Evolutionary conservation across 805 yeast genomes (phyloP).

Genomic region (Cyberlindnera euphorbiiphila): DNA sequence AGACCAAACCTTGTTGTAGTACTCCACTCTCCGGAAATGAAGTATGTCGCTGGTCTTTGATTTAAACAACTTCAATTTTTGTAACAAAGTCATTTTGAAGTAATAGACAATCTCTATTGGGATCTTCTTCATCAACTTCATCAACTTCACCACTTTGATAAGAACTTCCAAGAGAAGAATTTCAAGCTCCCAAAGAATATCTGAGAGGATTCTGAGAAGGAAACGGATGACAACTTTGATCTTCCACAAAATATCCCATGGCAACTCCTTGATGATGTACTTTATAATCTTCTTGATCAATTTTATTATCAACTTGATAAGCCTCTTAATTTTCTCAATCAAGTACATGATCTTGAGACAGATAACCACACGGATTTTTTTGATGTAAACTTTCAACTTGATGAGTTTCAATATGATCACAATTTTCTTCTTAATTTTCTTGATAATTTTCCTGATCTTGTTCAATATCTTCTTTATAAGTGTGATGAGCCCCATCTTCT

Average conservation of each 20-base stretch:
- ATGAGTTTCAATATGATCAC: conserved; percentile 18
- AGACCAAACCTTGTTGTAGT: conserved; percentile 11
- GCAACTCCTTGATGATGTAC: conserved; percentile 17
- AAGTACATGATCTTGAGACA: conserved; percentile 20
- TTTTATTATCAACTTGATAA: conserved; percentile 14
- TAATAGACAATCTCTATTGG: conserved; percentile 20
- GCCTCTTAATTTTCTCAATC: conserved; percentile 23
- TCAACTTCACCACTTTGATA: conserved; percentile 13
- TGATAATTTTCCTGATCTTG: conserved; percentile 14
- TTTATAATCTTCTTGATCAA: conserved; percentile 17
- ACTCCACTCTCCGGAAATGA: conserved; percentile 3
- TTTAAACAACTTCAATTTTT: conserved; percentile 14
- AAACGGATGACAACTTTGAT: conserved; percentile 18
- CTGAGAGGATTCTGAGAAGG: conserved; percentile 16
- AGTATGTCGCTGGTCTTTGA: not conserved
- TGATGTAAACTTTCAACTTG: conserved; percentile 20
- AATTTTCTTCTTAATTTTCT: conserved; percentile 15
- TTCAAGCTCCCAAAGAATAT: conserved; percentile 22
- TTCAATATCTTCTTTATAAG: conserved; percentile 15
- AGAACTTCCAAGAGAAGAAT: conserved; percentile 15
- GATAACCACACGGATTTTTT: conserved; percentile 11
- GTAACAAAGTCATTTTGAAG: conserved; percentile 15
- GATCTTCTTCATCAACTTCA: conserved; percentile 14
- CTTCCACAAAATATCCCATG: conserved; percentile 21
- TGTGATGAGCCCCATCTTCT: conserved; percentile 13